phyloP scores from a whole-genome alignment of 2,329 filamentous ascomycete genomes.

The Epichloe elymi region DNA sequence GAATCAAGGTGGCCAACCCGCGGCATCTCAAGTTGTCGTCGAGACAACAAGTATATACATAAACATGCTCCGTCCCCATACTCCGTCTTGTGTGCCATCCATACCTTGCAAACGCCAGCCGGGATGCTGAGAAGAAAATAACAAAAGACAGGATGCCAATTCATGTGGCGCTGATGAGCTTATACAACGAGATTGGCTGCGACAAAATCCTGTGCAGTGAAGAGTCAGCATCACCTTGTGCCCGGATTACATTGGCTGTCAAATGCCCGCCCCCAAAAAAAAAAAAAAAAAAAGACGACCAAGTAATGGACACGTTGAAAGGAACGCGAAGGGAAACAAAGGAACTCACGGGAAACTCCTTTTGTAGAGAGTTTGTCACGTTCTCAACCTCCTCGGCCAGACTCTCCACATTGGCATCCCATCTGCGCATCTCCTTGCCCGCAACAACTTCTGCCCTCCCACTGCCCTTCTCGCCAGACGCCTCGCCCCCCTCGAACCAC shows the following conservation, averaged over 20 bases:
- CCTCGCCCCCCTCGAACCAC: slow-evolving; percentile 68
- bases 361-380: slow-evolving; percentile 68
- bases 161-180: neutral
- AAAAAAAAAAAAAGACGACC: neutral
- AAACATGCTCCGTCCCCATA: neutral
- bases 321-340: too few relatives aligned
- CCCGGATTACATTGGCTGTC: neutral
- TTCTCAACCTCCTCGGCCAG: slow-evolving; percentile 83
- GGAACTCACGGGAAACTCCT: slow-evolving; percentile 54
- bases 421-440: slow-evolving; percentile 63
- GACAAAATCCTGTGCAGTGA: slow-evolving; percentile 36
- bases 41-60: neutral
- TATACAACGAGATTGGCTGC: slow-evolving; percentile 34
- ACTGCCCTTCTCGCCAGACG: slow-evolving; percentile 54
- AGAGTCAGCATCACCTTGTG: neutral
- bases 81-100: neutral
- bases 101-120: neutral
- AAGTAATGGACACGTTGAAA: too few relatives aligned
- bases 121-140: neutral
- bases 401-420: slow-evolving; percentile 80
- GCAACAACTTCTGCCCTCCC: slow-evolving; percentile 49
- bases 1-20: neutral
- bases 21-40: neutral
- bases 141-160: neutral
- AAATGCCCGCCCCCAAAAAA: too few relatives aligned